Conservation (phyloP, 257 asterid species). For the Perilla frutescens region DNA sequence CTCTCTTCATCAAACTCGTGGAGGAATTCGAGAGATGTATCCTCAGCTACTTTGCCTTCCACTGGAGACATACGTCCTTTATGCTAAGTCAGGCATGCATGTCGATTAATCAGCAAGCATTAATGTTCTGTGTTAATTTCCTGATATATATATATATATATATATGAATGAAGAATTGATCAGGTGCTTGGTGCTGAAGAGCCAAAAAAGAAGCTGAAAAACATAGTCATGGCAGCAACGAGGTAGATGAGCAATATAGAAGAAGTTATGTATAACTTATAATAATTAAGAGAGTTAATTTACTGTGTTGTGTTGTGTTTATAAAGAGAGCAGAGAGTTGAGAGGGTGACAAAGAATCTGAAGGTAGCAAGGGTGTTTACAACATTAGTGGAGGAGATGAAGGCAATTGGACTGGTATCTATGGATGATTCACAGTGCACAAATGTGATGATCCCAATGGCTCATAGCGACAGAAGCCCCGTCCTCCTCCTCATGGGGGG, state of each 20-base stretch:
- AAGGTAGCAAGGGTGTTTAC: slow-evolving; percentile 93
- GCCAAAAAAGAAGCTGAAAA: slow-evolving; percentile 81
- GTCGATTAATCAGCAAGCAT: neutral
- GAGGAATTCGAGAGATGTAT: slow-evolving; percentile 90
- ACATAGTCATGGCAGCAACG: slow-evolving; percentile 91
- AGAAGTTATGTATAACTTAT: too few species aligned
- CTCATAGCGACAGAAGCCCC: slow-evolving; percentile 88
- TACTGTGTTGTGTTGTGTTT: slow-evolving; percentile 1
- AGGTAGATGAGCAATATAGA: slow-evolving; percentile 49
- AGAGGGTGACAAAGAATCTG: slow-evolving; percentile 92
- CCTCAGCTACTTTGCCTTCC: slow-evolving; percentile 93
- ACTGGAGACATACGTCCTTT: slow-evolving; percentile 77
- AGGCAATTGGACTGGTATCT: slow-evolving; percentile 84
- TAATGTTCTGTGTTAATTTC: too few species aligned
- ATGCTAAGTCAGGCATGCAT: slow-evolving; percentile 91
- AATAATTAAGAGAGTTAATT: too few species aligned
- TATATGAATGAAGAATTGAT: neutral
- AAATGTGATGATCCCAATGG: slow-evolving; percentile 97
- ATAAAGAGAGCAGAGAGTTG: slow-evolving; percentile 86
- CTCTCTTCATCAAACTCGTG: slow-evolving; percentile 86
- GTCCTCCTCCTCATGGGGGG: slow-evolving; percentile 98
- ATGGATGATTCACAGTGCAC: slow-evolving; percentile 90
- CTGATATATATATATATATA: too few species aligned
- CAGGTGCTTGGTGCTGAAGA: slow-evolving; percentile 85
- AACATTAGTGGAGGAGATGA: slow-evolving; percentile 97